Conservation (phyloP, 352 stramenopile genomes). For the Phytophthora crassamura region DNA sequence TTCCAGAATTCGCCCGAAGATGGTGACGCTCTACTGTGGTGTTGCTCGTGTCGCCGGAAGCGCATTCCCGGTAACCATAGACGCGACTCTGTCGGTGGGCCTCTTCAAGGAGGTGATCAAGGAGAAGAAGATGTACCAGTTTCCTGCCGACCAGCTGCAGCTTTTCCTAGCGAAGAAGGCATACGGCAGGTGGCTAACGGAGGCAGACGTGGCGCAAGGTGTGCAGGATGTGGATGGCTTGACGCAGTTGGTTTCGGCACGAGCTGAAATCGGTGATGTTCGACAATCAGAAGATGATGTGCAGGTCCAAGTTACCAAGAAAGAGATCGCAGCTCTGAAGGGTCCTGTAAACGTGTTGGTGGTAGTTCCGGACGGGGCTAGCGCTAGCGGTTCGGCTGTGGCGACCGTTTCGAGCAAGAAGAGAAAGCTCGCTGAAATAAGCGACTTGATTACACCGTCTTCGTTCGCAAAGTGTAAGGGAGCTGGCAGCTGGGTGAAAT, state of each 20-base stretch:
- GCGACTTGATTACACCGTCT: slow-evolving; percentile 29
- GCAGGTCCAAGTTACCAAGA: slow-evolving; percentile 2
- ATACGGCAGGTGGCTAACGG: background rate
- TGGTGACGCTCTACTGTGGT: too few species aligned
- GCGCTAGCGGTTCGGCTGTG: too few species aligned
- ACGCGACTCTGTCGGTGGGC: too few species aligned
- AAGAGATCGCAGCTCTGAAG: background rate
- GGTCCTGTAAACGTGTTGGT: slow-evolving; percentile 7
- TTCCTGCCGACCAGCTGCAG: background rate
- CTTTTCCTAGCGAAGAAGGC: background rate
- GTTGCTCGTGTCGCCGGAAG: too few species aligned
- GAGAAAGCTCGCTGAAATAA: slow-evolving; percentile 31
- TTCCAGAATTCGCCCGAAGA: too few species aligned
- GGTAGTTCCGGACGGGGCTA: slow-evolving; percentile 10
- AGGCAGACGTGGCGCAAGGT: background rate
- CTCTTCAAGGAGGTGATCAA: background rate
- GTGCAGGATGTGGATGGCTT: background rate
- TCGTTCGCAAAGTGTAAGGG: slow-evolving; percentile 33
- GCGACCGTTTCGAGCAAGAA: slow-evolving; percentile 18
- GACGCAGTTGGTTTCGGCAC: background rate
- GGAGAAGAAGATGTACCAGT: background rate
- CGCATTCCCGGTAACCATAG: too few species aligned
- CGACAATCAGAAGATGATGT: background rate
- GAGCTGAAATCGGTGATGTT: background rate
- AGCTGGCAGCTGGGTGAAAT: slow-evolving; percentile 25